Evolutionary conservation across 805 yeast species (phyloP), one percentile per base, ranked within the genome.

Genomic region (Saccharomyces mikatae): DNA sequence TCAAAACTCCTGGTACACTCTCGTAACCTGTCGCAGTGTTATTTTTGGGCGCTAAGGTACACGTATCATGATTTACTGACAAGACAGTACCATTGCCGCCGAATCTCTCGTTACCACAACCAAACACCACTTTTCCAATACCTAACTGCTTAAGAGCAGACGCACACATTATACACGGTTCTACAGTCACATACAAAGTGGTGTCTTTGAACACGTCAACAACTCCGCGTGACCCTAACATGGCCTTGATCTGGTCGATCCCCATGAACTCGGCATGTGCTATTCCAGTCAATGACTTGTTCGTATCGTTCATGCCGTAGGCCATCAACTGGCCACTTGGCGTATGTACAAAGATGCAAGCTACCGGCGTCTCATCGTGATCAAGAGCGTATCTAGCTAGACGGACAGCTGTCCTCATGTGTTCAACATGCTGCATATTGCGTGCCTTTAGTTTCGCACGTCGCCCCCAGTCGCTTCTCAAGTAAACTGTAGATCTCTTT

Each of bases 141-240:
- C 86, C 85, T 48, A 91, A 68, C 62, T 94, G 99, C 55, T 91
- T 78, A 46, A 94, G 71, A 2, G 96, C 90, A 46, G 94, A 83
- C 0, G 97, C 98, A 73, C 99, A 94, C 99, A 94, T 94, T 6
- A 94, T 86, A 67, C 99, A 94, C 0, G 99, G 99, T 70, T 94
- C 99, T 0, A 94, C 97, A 0, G 98, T 90, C 27, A 94, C 99
- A 68, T 90, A 92, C 6, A 94, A 75, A 30, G 81, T 83, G 2
- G 87, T 75, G 27, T 83, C 79, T 41, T 69, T 62, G 62, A 89
- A 81, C 9, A 80, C 67, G 1, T 65, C 58, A 26, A 62, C 58
- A 11, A 75, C 60, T 17, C 60, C 54, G 2, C 57, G 57, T 2
- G 55, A 52, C 17, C 61, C 65, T 52, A 52, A 36, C 49, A 70